Conservation (phyloP, 306 rosid species). For the Prunus mongolica region DNA sequence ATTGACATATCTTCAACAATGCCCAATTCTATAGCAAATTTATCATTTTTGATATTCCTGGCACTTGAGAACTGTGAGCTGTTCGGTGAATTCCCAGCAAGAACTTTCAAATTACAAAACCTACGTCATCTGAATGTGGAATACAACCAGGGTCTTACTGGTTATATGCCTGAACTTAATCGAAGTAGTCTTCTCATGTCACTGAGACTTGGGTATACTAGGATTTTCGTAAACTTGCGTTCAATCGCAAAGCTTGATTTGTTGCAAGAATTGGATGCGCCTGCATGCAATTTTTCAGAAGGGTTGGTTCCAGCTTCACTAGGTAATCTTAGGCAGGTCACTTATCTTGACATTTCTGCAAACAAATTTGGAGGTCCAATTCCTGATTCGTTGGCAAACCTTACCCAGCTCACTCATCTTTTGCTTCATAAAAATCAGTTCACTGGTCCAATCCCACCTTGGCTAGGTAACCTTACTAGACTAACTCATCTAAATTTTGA, state of each 20-base stretch:
- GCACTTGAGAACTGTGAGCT: not conserved
- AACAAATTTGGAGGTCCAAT: not conserved
- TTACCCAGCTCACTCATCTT: not conserved
- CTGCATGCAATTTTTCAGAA: not conserved
- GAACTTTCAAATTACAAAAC: conserved; percentile 8
- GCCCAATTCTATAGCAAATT: not conserved
- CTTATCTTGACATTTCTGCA: not conserved
- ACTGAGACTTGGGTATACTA: not conserved
- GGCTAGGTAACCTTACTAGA: conserved; percentile 3
- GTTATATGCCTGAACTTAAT: conserved; percentile 14
- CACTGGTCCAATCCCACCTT: conserved; percentile 1
- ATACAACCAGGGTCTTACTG: not conserved
- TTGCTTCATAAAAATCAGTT: accelerated
- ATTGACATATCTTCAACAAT: not conserved
- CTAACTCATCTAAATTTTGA: accelerated
- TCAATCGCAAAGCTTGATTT: conserved; percentile 8
- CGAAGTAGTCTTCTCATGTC: not conserved
- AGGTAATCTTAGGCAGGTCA: conserved; percentile 1
- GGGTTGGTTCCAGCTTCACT: conserved; percentile 15
- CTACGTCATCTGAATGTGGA: not conserved
- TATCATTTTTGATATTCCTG: conserved; percentile 1
- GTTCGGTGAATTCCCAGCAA: not conserved
- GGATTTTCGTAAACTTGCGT: not conserved
- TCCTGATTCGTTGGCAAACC: conserved; percentile 1
- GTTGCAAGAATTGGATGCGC: not conserved